phyloP scores from a whole-genome alignment of 75 land plant species.

The Pinus tabuliformis region DNA sequence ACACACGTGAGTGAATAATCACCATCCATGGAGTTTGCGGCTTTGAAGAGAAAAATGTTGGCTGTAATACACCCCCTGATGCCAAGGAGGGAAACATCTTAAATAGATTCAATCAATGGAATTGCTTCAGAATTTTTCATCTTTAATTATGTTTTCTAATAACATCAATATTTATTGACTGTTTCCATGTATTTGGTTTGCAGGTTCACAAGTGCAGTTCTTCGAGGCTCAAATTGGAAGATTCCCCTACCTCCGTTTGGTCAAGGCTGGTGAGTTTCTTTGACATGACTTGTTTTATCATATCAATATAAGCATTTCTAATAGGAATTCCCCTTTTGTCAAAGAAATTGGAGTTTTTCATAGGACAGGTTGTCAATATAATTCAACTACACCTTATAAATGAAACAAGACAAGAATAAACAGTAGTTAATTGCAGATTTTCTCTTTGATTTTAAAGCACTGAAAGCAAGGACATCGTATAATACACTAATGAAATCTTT shows the following conservation, averaged over 20 bases:
- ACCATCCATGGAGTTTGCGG: no score
- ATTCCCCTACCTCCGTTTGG: constrained; percentile 97
- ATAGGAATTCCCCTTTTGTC: not conserved
- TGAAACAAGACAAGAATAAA: not conserved
- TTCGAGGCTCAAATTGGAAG: constrained; percentile 69
- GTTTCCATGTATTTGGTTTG: not conserved
- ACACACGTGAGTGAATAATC: no score
- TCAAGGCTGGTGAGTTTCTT: constrained; percentile 80
- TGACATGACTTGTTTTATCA: not conserved
- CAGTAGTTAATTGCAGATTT: not conserved
- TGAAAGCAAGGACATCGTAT: not conserved
- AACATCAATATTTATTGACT: not conserved
- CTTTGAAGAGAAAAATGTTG: not conserved
- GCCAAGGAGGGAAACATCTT: not conserved
- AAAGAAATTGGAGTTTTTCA: not conserved
- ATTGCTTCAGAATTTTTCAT: not conserved
- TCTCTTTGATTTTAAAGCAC: not conserved
- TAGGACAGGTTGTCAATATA: not conserved
- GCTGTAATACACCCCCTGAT: not conserved
- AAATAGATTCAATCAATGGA: not conserved
- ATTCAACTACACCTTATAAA: not conserved
- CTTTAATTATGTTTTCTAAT: not conserved
- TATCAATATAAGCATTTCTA: not conserved
- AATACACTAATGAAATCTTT: not conserved
- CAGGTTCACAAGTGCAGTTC: constrained; percentile 89